Base-by-base conservation (phyloP, 1,139 yeast species). In the Pichia sp. region DNA sequence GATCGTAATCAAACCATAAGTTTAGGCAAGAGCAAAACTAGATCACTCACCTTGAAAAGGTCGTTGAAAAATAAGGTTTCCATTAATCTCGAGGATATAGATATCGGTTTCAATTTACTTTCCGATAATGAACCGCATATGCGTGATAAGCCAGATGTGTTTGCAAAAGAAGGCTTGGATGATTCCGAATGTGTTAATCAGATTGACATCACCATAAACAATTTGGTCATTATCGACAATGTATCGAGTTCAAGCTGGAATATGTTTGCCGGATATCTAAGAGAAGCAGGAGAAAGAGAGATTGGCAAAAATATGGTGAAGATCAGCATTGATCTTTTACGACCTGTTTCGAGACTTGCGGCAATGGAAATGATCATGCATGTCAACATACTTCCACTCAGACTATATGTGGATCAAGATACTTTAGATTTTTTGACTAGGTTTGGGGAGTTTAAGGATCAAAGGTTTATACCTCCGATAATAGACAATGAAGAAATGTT, bases 201-300 rank as follows among this genome's bases (percentile, higher is more conserved):
- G 4, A 62, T 74, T 29, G 64, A 58, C 11, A 38, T 78, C 5
- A 56, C 60, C 26, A 64, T 84, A 6, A 71, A 71, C n/a, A 77
- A 77, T 40, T 62, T 84, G 42, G 79, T 77, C 47, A 68, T 87
- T 3, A 67, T 76, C 47, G 98, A 92, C 60, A 85, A 87, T 58
- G 79, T 90, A 2, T 81, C 90, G 0, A 77, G 90, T 0, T 90
- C 97, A 0, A 83, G 95, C 0, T 92, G 97, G 97, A 85, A 87
- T 56, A 85, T 85, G 63, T 80, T 90, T 59, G 66, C 83, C 33
- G 79, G 94, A 0, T 77, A 81, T 53, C 73, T 84, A 76, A 73
- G 78, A 48, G 77, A 75, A 39, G 70, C 77, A 31, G 88, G 86
- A 0, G 85, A 79, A 40, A 67, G 90, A 39, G 95, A 85, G 56